Evolutionary conservation across 176 grass and related monocot species (phyloP).

Genomic region (Lolium rigidum): DNA sequence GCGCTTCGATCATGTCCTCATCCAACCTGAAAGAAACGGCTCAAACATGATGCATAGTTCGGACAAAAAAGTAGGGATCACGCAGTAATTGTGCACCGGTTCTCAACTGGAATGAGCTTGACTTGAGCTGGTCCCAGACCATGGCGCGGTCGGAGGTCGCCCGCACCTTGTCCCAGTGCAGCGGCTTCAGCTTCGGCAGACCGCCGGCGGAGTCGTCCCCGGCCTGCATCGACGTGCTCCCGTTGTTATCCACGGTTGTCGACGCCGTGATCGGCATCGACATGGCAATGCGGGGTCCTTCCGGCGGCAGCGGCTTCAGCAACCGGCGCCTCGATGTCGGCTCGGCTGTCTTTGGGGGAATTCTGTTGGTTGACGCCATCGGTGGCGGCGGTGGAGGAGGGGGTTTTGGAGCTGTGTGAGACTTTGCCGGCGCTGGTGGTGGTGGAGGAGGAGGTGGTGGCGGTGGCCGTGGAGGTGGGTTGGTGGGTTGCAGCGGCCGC

Average conservation of each 20-base stretch:
- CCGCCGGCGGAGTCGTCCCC: constrained; percentile 37
- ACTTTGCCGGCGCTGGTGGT: constrained; percentile 43
- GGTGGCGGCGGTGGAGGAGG: constrained; percentile 61
- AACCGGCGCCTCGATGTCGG: constrained; percentile 68
- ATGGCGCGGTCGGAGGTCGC: constrained; percentile 90
- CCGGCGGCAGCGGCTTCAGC: constrained; percentile 81
- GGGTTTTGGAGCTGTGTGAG: constrained; percentile 33
- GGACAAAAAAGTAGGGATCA: neutral
- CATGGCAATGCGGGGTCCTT: constrained; percentile 69
- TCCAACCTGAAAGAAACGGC: constrained; percentile 68
- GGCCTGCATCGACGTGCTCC: constrained; percentile 45
- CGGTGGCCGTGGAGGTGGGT: constrained; percentile 41
- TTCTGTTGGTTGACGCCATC: constrained; percentile 28
- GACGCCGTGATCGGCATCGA: constrained; percentile 57
- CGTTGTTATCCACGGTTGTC: constrained; percentile 45
- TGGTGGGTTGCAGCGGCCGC: constrained; percentile 47
- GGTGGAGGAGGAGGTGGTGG: constrained; percentile 25
- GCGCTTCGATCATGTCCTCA: constrained; percentile 91
- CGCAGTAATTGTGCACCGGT: neutral
- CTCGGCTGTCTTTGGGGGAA: constrained; percentile 26
- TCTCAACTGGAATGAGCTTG: constrained; percentile 98
- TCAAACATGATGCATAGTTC: constrained; percentile 35
- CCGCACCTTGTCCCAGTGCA: constrained; percentile 99
- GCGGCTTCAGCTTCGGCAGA: constrained; percentile 88
- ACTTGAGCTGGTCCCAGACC: constrained; percentile 99